These are phyloP conservation scores for Stagonosporopsis vannaccii DNA, from an alignment of 2,329 filamentous ascomycete genomes.

Conservation along the genomic window DNA sequence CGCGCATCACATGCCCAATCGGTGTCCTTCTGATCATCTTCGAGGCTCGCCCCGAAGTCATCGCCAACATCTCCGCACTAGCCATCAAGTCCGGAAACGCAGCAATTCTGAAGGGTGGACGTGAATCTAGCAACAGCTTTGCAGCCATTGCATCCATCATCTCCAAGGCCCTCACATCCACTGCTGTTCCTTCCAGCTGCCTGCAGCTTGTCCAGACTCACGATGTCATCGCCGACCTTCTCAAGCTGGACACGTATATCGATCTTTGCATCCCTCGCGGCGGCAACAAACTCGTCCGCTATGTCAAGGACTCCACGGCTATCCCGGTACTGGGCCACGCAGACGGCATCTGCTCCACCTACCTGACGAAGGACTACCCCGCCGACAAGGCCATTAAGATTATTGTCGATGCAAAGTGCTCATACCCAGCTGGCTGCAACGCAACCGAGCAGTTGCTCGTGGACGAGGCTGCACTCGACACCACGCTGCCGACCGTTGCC, in stretches of 20 bases:
- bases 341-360: constrained; percentile 89
- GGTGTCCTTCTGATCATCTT: constrained; percentile 99
- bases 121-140: constrained; percentile 96
- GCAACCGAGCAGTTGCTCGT: constrained; percentile 90
- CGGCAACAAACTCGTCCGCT: constrained; percentile 86
- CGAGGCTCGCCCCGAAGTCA: constrained; percentile 95
- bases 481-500: constrained; percentile 75
- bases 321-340: constrained; percentile 97
- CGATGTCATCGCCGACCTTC: constrained; percentile 87
- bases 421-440: constrained; percentile 96
- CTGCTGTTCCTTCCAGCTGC: constrained; percentile 81
- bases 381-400: constrained; percentile 74
- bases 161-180: constrained; percentile 74
- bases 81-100: constrained; percentile 98
- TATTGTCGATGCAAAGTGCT: constrained; percentile 89
- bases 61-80: constrained; percentile 95
- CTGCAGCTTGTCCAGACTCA: constrained; percentile 94
- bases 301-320: constrained; percentile 88
- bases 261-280: constrained; percentile 95
- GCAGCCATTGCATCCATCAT: constrained; percentile 87
- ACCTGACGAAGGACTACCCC: constrained; percentile 82
- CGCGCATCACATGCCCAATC: constrained; percentile 91
- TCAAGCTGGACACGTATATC: constrained; percentile 84
- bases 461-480: constrained; percentile 72
- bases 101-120: constrained; percentile 95